A percentile compares a stretch with the other conserved stretches of the same genome.
phyloP scores from a whole-genome alignment of 2,329 filamentous ascomycete genomes.

The Didymella sp. region DNA sequence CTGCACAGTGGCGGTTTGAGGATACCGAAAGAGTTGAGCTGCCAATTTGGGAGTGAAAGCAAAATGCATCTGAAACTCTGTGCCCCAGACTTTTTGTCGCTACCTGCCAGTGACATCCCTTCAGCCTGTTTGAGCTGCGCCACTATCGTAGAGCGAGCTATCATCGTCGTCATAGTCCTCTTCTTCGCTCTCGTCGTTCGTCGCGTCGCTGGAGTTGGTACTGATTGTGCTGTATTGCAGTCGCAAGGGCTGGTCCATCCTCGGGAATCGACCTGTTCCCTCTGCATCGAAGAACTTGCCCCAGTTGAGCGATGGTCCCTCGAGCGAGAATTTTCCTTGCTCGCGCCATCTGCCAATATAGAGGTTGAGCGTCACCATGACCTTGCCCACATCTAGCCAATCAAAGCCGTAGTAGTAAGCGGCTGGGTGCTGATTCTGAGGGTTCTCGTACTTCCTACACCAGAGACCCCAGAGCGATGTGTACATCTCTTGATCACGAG shows the following conservation, averaged over 20 bases:
- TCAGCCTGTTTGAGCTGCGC: slow-evolving; percentile 11
- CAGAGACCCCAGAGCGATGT: slow-evolving; percentile 32
- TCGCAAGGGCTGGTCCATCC: slow-evolving; percentile 16
- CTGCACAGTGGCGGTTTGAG: slow-evolving; percentile 24
- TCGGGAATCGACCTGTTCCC: slow-evolving; percentile 11
- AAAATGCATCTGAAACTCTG: slow-evolving; percentile 1
- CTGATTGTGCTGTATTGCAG: slow-evolving; percentile 12
- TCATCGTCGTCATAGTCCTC: slow-evolving; percentile 4
- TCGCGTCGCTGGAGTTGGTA: not conserved
- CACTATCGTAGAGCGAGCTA: slow-evolving; percentile 10
- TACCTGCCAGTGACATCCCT: not conserved
- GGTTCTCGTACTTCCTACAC: slow-evolving; percentile 18
- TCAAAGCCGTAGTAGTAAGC: slow-evolving; percentile 35
- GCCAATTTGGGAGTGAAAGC: not conserved
- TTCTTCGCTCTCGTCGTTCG: slow-evolving; percentile 5
- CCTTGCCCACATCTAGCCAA: slow-evolving; percentile 28
- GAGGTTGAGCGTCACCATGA: slow-evolving; percentile 38
- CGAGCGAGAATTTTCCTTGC: slow-evolving; percentile 34
- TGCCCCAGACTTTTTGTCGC: slow-evolving; percentile 1
- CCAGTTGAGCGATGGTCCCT: slow-evolving; percentile 34
- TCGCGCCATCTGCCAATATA: slow-evolving; percentile 41
- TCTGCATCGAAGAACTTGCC: slow-evolving; percentile 27
- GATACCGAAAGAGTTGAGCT: slow-evolving; percentile 9
- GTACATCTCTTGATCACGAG: slow-evolving; percentile 20
- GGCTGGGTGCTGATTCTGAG: slow-evolving; percentile 9